Percentiles rank a stretch among this genome's conserved stretches.
Evolutionary conservation across 495 filamentous ascomycete genomes (phyloP).

Genomic region (Hyaloscypha finlandica): DNA sequence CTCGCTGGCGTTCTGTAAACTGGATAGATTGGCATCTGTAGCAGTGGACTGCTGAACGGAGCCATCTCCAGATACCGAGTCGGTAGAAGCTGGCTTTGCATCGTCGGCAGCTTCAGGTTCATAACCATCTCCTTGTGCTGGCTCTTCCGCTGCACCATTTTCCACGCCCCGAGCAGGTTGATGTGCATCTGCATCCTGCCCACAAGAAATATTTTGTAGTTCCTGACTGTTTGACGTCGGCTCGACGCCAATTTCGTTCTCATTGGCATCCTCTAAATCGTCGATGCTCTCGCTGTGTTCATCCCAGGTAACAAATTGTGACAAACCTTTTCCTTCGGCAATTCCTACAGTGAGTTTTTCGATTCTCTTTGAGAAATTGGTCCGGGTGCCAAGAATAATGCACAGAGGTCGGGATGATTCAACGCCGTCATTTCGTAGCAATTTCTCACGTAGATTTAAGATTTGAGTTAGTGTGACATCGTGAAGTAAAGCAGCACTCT

Average conservation of each 20-base stretch:
- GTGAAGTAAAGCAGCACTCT: constrained; percentile 26
- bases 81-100: neutral
- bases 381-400: constrained; percentile 52
- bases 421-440: constrained; percentile 61
- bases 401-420: constrained; percentile 56
- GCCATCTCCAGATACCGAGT: neutral
- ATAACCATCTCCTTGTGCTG: neutral
- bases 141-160: neutral
- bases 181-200: neutral
- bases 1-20: neutral
- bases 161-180: neutral
- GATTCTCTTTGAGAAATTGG: constrained; percentile 52
- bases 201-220: neutral
- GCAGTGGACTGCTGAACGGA: neutral
- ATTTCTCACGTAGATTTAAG: constrained; percentile 55
- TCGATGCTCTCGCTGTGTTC: constrained; percentile 35
- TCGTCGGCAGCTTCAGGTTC: neutral
- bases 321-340: constrained; percentile 60
- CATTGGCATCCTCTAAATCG: constrained; percentile 3
- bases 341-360: constrained; percentile 44
- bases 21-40: neutral
- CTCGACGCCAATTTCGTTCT: constrained; percentile 7
- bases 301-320: constrained; percentile 42
- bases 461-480: constrained; percentile 55
- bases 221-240: neutral